Evolutionary conservation across 2,329 filamentous ascomycete genomes (phyloP), one percentile per base, ranked within the genome.

Genomic region (Penicillium concentricum): DNA sequence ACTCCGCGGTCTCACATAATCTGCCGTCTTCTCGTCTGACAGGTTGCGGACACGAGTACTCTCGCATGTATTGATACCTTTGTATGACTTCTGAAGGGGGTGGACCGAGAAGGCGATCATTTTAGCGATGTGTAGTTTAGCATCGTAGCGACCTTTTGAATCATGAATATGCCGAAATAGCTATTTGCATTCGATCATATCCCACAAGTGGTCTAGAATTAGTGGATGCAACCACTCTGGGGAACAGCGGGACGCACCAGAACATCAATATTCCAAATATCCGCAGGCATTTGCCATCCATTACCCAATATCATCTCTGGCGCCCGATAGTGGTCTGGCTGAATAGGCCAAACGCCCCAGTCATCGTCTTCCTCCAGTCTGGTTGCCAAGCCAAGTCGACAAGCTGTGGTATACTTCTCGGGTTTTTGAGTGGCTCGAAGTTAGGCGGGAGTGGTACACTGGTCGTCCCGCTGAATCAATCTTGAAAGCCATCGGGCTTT

Each of bases 251-350:
- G 39, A 64, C 66, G 37, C 44, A 73, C 71, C 59, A 78, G 58
- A 58, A 73, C 67, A 56, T 72, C 72, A 51, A 78, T 54, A 60
- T 76, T 78, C 75, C 74, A 78, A 52, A 78, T 75, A 66, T 77
- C 75, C 16, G 66, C 67, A 47, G 65, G 61, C 62, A 73, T 75
- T 53, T 67, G 65, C 74, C 71, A 78, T 45, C 72, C 70, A 61
- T 62, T 69, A 52, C 71, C 70, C 6, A 78, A 61, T 41, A 78
- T 70, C 28, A 77, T 74, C 62, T 78, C 75, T 54, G 73, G 75
- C 5, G 72, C 74, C 42, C 69, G 71, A 66, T 76, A 78, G 49
- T 71, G 62, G 50, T 75, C 72, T 56, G 73, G 73, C 70, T 86
- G 59, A 75, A 83, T 70, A 57, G 66, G 67, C 63, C 61, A 70